These are phyloP conservation scores for Populus hybrid DNA, from an alignment of 441 rosid species.

Conservation along the genomic window DNA sequence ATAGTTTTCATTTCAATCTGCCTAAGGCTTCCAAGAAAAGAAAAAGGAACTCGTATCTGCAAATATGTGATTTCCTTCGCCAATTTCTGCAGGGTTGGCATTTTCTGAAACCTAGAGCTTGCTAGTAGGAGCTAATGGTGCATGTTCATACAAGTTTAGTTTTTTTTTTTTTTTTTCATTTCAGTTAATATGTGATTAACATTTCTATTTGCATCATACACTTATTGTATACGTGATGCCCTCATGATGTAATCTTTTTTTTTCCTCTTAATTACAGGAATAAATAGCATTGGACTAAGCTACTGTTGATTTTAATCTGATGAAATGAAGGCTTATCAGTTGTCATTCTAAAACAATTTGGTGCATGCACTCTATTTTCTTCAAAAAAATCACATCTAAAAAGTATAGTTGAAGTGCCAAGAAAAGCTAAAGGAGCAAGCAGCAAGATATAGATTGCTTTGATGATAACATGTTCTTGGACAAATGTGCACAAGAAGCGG, in stretches of 20 bases:
- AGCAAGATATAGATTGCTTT: neutral
- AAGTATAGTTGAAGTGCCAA: neutral
- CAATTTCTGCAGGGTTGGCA: neutral
- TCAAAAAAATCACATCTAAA: too few species aligned
- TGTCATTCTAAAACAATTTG: too few species aligned
- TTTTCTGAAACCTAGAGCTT: neutral
- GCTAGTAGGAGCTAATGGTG: neutral
- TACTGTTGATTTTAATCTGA: too few species aligned
- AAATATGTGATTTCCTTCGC: neutral
- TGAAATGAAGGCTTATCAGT: too few species aligned
- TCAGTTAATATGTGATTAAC: too few species aligned
- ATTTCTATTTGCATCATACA: too few species aligned
- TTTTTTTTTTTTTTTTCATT: too few species aligned
- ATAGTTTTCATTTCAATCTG: neutral
- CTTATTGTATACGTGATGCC: too few species aligned
- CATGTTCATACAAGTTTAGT: neutral
- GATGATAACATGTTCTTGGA: neutral
- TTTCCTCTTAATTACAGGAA: too few species aligned
- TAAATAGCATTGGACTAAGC: too few species aligned
- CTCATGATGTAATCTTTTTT: too few species aligned
- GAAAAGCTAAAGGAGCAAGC: neutral
- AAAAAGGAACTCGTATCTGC: neutral
- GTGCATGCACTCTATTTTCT: too few species aligned
- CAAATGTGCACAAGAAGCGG: slow-evolving; percentile 27
- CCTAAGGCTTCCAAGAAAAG: neutral